Evolutionary conservation across 352 stramenopile genomes (phyloP), one percentile per base, ranked within the genome.

Genomic region (Globisporangium parvum): DNA sequence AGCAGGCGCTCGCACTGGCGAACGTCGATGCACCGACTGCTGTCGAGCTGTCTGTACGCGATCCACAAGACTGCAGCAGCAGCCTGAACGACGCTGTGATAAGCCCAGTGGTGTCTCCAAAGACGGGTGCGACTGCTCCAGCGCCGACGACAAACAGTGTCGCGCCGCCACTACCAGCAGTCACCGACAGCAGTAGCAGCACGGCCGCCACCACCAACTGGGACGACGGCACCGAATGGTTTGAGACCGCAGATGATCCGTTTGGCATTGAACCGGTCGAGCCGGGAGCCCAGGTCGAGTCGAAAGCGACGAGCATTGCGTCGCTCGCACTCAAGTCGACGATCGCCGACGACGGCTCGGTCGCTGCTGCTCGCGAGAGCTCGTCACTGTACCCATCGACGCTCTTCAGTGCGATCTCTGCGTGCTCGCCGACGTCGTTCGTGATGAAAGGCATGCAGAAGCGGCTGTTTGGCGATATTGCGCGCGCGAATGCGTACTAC

Each of bases 401-500:
- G 4, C 67, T 91, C 9, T 69, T 91, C 23, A 50, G 47, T 9
- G 58, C 74, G 8, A 59, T 81, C 10, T 69, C 77, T 11, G 59
- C 65, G 10, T 78, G 62, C n/a, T 65, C 59, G 20, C 68, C 75
- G 3, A 71, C 78, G 45, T 83, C 80, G n/a, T 75, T 75, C 45
- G 74, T 82, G 17, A 91, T 88, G 80, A 74, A 63, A 20, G 77
- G 71, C 42, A 79, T 74, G 23, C 71, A 87, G 39, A 79, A 83
- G 28, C 76, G 74, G 17, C 54, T 91, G 9, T 54, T 87, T 24
- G 66, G 75, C 31, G 80, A 91, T 47, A 79, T 91, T 42, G 65
- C 62, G n/a, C 83, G 83, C 51, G 76, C 68, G 26, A 71, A 91
- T 44, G 70, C 78, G 14, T 91, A 91, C 54, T 88, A 91, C 46